Evolutionary conservation across 345 rosid genomes (phyloP).

Genomic region (Atalantia buxifolia): DNA sequence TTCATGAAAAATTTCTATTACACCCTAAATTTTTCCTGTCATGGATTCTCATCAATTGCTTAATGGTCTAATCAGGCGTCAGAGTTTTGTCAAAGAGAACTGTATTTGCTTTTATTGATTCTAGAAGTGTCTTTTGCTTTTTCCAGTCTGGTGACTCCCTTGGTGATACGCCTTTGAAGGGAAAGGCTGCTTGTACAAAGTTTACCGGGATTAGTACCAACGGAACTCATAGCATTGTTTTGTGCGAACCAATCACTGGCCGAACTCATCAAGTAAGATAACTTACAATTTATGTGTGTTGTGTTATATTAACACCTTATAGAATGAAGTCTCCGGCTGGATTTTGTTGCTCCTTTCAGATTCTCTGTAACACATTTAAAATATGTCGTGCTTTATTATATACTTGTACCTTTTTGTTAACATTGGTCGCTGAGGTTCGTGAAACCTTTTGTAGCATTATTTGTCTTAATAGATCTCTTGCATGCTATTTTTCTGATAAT

Average conservation of each 20-base stretch:
- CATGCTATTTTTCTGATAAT: not conserved
- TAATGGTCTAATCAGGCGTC: constrained; percentile 7
- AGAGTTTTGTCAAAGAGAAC: not conserved
- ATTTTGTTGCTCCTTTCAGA: not conserved
- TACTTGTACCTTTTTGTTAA: not conserved
- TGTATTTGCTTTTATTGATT: constrained; percentile 9
- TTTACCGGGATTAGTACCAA: constrained; percentile 76
- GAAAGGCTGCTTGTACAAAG: constrained; percentile 84
- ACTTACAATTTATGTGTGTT: not conserved
- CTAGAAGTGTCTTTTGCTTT: not conserved
- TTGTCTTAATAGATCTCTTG: not conserved
- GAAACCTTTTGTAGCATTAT: not conserved
- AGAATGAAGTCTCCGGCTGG: not conserved
- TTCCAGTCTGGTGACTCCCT: constrained; percentile 44
- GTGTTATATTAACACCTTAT: not conserved
- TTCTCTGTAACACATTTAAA: not conserved
- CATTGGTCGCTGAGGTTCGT: not conserved
- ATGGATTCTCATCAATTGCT: not conserved
- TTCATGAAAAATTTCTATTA: not conserved
- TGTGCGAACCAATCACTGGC: constrained; percentile 91
- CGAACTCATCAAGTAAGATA: constrained; percentile 89
- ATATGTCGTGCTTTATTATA: not conserved
- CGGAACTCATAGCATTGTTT: constrained; percentile 80
- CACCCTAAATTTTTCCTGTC: not conserved
- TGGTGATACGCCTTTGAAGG: constrained; percentile 45